Evolutionary conservation across 495 filamentous ascomycete genomes (phyloP), one percentile per base, ranked within the genome.

Genomic region (Penicillium goetzii): DNA sequence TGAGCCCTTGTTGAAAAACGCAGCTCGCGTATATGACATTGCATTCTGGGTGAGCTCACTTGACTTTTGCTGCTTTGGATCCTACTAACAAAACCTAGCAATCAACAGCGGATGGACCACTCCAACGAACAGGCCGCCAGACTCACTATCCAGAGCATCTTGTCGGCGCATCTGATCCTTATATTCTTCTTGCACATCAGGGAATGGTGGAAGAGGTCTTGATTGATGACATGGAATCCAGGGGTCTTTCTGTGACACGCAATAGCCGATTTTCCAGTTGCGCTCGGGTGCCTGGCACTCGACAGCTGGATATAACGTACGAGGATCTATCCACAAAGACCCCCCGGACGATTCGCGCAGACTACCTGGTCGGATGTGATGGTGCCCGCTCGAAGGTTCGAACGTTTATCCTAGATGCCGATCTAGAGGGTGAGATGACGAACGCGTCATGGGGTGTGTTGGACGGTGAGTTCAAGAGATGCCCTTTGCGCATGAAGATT

Each of bases 381-480:
- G 75, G 75, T 0, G 73, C 73, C 3, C 51, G 73, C 0, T 77
- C 75, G 2, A 67, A 68, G 34, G 75, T 77, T 12, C 52, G 75
- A 17, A 55, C 49, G 0, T 74, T 72, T 38, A 75, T 77, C 28
- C 75, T 73, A 2, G 87, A 89, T 64, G 81, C 87, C 10, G 78
- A 87, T 67, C 84, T 91, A 38, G 78, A 85, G 54, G 87, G 87
- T 28, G 76, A 85, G 56, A 85, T 85, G 52, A 84, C 82, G 33
- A 84, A 88, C 60, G 84, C 86, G 17, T 80, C 88, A n/a, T 92
- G 90, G 90, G 90, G 88, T 43, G 90, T 92, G 26, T 82, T 92
- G 72, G 90, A 92, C 67, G 89, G 89, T 75, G 63, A 55, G 61
- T 52, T 49, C 21, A 1, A 17, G 2, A 19, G 14, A 1, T 36